Evolutionary conservation across 2,329 filamentous ascomycete species (phyloP).

Genomic region (Xylariales sp.): DNA sequence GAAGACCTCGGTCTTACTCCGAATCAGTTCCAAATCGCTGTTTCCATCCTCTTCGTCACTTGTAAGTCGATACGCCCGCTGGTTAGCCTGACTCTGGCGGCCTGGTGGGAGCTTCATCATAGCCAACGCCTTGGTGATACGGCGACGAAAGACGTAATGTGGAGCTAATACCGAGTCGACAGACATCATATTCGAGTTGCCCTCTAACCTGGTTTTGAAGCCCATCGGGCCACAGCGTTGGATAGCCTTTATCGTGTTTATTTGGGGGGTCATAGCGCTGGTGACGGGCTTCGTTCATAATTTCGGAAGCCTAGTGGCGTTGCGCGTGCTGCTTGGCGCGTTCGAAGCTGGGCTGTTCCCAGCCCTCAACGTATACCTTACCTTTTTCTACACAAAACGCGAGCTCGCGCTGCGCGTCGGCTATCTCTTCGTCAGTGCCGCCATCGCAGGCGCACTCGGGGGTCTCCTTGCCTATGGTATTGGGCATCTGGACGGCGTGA

Average conservation of each 20-base stretch:
- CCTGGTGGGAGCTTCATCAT: not conserved
- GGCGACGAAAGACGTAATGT: not conserved
- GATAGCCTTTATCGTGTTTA: slow-evolving; percentile 71
- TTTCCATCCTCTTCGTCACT: slow-evolving; percentile 76
- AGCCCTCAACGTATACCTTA: slow-evolving; percentile 59
- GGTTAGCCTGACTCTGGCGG: not conserved
- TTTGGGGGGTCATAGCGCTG: slow-evolving; percentile 77
- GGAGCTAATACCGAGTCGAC: slow-evolving; percentile 2
- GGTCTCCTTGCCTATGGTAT: slow-evolving; percentile 80
- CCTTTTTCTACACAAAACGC: slow-evolving; percentile 79
- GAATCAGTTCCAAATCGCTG: slow-evolving; percentile 76
- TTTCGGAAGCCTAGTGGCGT: slow-evolving; percentile 74
- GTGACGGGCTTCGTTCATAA: slow-evolving; percentile 75
- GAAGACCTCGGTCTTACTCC: slow-evolving; percentile 68
- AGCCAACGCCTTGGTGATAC: not conserved
- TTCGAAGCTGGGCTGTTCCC: slow-evolving; percentile 55
- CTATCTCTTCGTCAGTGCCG: slow-evolving; percentile 77
- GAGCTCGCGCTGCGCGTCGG: slow-evolving; percentile 79
- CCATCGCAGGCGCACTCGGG: slow-evolving; percentile 77
- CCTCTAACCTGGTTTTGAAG: slow-evolving; percentile 73
- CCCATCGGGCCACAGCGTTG: slow-evolving; percentile 71
- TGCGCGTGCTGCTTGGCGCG: slow-evolving; percentile 74
- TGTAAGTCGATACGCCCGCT: slow-evolving; percentile 54
- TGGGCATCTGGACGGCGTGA: slow-evolving; percentile 75
- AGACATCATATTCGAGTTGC: slow-evolving; percentile 69